phyloP scores from a whole-genome alignment of 2,329 filamentous ascomycete species.

The Diplodia mutila region DNA sequence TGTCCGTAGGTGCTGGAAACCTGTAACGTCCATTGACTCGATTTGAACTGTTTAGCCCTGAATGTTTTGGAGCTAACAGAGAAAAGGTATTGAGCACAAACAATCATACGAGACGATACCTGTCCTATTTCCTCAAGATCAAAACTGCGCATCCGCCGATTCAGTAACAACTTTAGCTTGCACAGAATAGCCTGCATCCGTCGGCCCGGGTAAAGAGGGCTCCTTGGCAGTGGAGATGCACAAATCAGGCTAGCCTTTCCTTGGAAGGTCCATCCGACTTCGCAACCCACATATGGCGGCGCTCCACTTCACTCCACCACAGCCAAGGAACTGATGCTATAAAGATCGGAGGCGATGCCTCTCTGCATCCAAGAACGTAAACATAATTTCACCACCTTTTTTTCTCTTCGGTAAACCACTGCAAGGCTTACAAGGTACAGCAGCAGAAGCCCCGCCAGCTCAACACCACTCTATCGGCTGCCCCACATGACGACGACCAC shows the following conservation, averaged over 20 bases:
- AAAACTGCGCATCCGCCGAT: neutral
- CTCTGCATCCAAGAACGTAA: neutral
- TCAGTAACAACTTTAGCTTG: neutral
- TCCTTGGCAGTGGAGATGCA: neutral
- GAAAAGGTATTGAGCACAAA: no score
- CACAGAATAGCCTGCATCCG: neutral
- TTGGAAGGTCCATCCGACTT: conserved; percentile 20
- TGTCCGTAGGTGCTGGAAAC: no score
- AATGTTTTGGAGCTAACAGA: no score
- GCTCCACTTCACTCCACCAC: conserved; percentile 4
- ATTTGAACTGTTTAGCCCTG: neutral
- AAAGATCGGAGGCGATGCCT: neutral
- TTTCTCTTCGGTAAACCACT: neutral
- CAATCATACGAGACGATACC: no score
- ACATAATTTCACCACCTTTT: neutral
- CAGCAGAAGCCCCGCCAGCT: neutral
- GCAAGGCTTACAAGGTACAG: neutral
- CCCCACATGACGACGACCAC: conserved; percentile 21
- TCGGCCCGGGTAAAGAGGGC: neutral
- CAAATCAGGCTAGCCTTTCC: neutral
- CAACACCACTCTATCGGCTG: neutral
- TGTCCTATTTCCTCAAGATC: no score
- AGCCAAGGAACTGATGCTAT: neutral
- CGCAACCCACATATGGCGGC: conserved; percentile 5
- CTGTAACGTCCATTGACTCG: no score